Base-by-base conservation (phyloP, 768 basidiomycete species). In the Russula griseocarnosa region DNA sequence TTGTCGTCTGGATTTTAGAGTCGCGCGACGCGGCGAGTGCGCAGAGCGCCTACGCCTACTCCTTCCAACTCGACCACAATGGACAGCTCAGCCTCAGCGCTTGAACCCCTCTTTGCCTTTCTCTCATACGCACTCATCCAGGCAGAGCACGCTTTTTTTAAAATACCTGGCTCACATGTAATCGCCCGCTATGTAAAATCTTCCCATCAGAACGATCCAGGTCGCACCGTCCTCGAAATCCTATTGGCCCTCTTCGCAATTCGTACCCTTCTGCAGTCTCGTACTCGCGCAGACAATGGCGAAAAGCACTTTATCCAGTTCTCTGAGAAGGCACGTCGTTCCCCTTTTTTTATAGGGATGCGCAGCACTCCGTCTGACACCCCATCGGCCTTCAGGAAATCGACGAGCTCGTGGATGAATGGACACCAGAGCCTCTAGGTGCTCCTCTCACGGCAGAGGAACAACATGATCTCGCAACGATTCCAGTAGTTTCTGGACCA, bases 151-250 rank as follows among this genome's bases (percentile, higher is more conserved):
- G 80, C 82, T 0, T 94, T 94, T 74, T 85, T 83, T 77, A 84
- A 81, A 65, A 74, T 93, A 18, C 92, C 91, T 9, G 91, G 91
- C 49, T 92, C 91, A 10, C 85, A 87, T 3, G 88, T 94, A 64
- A 76, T 93, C 66, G 83, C 90, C 66, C 90, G 95, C 69, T 97
- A 97, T 73, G 90, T 98, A 77, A 88, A 85, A 76, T 93, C 91
- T 32, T 95, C 92, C 0, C 95, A 99, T 74, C 90, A 92, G 75
- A 90, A 99, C 73, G 97, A 99, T 76, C 97, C 97, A 1, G 92
- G 90, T 36, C 82, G 97, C 59, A 94, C 93, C 0, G 69, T 98
- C 10, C 83, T 99, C 56, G 97, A 99, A 75, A 74, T 98, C 24
- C 85, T 96, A 55, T 83, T 99, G 40, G 73, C 94, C 59, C 78